These are phyloP conservation scores for Suillus clintonianus DNA, from an alignment of 768 basidiomycete genomes.

Conservation along the genomic window DNA sequence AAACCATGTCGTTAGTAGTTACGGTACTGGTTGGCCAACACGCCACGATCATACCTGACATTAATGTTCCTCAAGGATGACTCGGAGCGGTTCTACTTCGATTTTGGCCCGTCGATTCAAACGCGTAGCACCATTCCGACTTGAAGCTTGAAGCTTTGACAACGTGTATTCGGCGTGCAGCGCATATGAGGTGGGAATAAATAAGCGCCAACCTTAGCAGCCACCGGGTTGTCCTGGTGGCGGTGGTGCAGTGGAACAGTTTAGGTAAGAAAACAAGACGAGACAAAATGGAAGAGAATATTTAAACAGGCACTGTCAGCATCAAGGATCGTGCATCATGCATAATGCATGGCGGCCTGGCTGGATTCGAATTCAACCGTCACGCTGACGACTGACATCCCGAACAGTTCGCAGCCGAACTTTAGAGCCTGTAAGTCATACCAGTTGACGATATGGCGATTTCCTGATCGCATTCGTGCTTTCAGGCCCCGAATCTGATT, in stretches of 20 bases:
- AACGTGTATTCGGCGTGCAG: background rate
- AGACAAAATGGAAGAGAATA: background rate
- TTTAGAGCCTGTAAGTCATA: too few species aligned
- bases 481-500: too few species aligned
- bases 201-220: background rate
- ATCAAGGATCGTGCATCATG: background rate
- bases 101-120: background rate
- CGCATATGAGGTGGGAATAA: background rate
- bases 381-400: background rate
- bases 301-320: background rate
- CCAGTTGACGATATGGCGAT: too few species aligned
- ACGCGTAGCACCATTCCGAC: background rate
- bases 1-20: too few species aligned
- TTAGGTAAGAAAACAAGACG: background rate
- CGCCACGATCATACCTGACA: too few species aligned
- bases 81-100: too few species aligned
- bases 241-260: background rate
- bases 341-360: background rate
- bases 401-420: too few species aligned
- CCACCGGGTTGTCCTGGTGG: background rate
- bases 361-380: background rate
- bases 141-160: background rate
- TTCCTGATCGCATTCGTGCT: too few species aligned
- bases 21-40: too few species aligned
- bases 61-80: too few species aligned